These are phyloP conservation scores for Aspergillus haitiensis DNA, from an alignment of 495 filamentous ascomycete genomes.

Conservation along the genomic window DNA sequence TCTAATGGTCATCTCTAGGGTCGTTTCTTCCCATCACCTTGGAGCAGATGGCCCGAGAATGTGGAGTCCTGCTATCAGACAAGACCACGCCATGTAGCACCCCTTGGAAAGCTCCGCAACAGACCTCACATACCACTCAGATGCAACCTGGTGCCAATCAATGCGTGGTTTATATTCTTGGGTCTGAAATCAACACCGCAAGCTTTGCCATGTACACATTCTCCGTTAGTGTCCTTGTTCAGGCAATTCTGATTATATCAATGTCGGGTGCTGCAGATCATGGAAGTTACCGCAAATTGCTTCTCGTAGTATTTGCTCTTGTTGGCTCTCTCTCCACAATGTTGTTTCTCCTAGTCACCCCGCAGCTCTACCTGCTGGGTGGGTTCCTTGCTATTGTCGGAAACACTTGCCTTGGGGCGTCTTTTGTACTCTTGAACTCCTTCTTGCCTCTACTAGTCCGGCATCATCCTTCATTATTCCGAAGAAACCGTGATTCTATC, in stretches of 20 bases:
- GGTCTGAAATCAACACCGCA: constrained; percentile 87
- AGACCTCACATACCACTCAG: constrained; percentile 19
- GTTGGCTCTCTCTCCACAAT: constrained; percentile 80
- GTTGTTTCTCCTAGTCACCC: constrained; percentile 77
- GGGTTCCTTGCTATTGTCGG: constrained; percentile 82
- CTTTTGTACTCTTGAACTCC: constrained; percentile 81
- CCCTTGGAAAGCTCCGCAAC: constrained; percentile 40
- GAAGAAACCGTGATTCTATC: constrained; percentile 8
- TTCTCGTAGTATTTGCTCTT: constrained; percentile 81
- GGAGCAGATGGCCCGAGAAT: constrained; percentile 88
- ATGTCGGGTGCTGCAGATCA: constrained; percentile 97
- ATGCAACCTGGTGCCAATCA: constrained; percentile 51
- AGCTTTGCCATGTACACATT: constrained; percentile 99
- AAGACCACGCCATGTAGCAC: constrained; percentile 66
- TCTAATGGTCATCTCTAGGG: constrained; percentile 46
- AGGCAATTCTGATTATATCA: constrained; percentile 87
- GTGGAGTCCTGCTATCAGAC: constrained; percentile 79
- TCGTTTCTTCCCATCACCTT: constrained; percentile 97
- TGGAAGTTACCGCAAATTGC: constrained; percentile 84
- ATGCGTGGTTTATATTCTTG: constrained; percentile 80
- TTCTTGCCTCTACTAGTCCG: constrained; percentile 80
- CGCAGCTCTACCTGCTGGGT: constrained; percentile 74
- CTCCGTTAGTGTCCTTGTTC: constrained; percentile 83
- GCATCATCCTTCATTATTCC: constrained; percentile 60
- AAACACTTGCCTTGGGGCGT: constrained; percentile 86